Evolutionary conservation across 2,329 filamentous ascomycete genomes (phyloP), one percentile per base, ranked within the genome.

Genomic region (Botrytis deweyae): DNA sequence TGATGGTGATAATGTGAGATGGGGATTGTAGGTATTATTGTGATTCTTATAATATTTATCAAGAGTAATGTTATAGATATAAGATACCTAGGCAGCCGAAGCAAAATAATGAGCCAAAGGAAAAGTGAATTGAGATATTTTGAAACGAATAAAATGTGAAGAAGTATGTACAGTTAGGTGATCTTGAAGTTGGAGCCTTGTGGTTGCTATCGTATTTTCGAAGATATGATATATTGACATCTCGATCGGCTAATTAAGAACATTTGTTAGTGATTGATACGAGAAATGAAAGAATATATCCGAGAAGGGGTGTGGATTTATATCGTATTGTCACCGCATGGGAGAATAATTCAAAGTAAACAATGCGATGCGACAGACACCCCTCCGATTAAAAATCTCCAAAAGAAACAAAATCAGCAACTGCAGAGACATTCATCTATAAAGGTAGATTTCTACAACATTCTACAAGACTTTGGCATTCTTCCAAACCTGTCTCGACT

Each of bases 321-420:
- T 38, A 58, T 4, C 4, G 29, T 29, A 36, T 29, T 16, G 10
- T 33, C 38, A 55, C 49, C 62, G 49, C 59, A 33, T 33, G 42
- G 70, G 46, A 66, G 62, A 72, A 72, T 65, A 66, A 72, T 66
- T 52, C 25, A 55, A 73, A 67, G 75, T 77, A 78, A 76, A 77
- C 74, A 78, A 38, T 49, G 29, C 74, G 76, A 78, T 72, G 62
- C 46, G 36, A 52, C 33, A 18, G 33, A 67, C 44, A 52, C 44
- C 64, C 44, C 12, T 52, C 29, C 36, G 22, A 36, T 38, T 52
- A 1, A 36, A 52, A 20, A 36, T 33, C 22, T 40, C 44, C 25
- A n/a, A 12, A 40, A 52, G 38, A 18, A n/a, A 16, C 22, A 25
- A 68, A 68, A 68, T 20, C 36, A 40, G 36, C 36, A 55, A 22